These are phyloP conservation scores for Hortaea sp. DNA, from an alignment of 2,329 filamentous ascomycete species.

Conservation along the genomic window DNA sequence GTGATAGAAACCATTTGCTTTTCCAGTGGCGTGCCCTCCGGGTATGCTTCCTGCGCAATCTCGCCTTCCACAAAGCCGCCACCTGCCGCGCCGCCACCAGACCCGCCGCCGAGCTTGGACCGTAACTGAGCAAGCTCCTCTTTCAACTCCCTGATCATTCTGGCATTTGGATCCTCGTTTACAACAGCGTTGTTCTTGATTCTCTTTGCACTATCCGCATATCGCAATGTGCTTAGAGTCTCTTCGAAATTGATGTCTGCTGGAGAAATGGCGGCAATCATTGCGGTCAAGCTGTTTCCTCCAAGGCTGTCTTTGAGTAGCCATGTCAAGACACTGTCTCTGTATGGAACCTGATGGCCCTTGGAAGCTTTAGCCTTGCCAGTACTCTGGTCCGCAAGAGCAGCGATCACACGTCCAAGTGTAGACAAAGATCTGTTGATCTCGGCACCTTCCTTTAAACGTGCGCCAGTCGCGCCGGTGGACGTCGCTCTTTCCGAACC, in stretches of 20 bases:
- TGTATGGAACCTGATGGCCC: constrained; percentile 76
- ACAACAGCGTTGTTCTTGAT: constrained; percentile 99
- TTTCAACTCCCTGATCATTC: constrained; percentile 97
- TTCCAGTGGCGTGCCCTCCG: constrained; percentile 82
- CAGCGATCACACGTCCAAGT: constrained; percentile 91
- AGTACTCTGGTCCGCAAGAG: constrained; percentile 79
- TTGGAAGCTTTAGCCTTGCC: constrained; percentile 69
- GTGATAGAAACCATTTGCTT: constrained; percentile 95
- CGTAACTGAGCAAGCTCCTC: constrained; percentile 81
- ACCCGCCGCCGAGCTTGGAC: constrained; percentile 58
- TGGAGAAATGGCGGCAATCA: constrained; percentile 98
- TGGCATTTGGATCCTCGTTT: constrained; percentile 96
- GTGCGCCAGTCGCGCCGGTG: constrained; percentile 88
- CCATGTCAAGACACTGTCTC: constrained; percentile 95
- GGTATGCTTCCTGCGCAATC: constrained; percentile 64
- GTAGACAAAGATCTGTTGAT: constrained; percentile 97
- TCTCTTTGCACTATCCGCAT: constrained; percentile 93
- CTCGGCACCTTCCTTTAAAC: constrained; percentile 93
- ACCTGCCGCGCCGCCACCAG: constrained; percentile 28
- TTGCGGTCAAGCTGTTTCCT: constrained; percentile 98
- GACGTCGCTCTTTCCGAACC: constrained; percentile 96
- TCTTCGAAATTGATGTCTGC: constrained; percentile 99
- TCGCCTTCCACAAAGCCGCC: constrained; percentile 20
- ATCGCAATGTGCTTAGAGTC: constrained; percentile 87
- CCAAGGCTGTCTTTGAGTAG: constrained; percentile 91